phyloP scores from a whole-genome alignment of 805 yeast species.

The Saccharomycopsis sp. region DNA sequence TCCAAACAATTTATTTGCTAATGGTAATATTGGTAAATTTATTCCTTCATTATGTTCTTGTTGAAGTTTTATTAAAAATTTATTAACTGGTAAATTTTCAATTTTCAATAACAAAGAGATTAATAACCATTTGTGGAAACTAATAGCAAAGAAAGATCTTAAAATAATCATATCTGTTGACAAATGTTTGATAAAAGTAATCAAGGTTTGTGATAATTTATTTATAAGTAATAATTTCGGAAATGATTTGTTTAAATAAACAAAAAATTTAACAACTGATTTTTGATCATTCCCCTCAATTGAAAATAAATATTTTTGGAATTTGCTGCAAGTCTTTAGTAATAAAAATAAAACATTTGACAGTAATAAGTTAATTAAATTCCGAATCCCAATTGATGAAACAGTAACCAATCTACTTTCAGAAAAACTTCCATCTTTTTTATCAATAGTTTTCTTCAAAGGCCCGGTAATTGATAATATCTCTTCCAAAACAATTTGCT shows the following conservation, averaged over 20 bases:
- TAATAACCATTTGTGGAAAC: conserved; percentile 8
- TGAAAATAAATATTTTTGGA: neutral
- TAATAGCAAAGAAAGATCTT: conserved; percentile 11
- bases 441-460: too few relatives aligned
- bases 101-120: neutral
- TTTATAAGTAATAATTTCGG: neutral
- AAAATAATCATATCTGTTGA: conserved; percentile 10
- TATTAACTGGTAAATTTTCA: neutral
- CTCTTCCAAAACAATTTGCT: neutral
- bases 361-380: too few relatives aligned
- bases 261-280: neutral
- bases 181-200: conserved; percentile 5
- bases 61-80: too few relatives aligned
- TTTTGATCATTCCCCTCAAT: neutral
- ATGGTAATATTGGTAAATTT: neutral
- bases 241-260: conserved; percentile 1
- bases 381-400: too few relatives aligned
- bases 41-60: neutral
- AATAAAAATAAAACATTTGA: conserved; percentile 4
- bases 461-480: too few relatives aligned
- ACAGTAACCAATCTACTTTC: neutral
- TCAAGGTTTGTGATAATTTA: conserved; percentile 1
- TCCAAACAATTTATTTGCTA: neutral
- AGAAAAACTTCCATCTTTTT: conserved; percentile 1
- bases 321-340: neutral